Percentiles rank a stretch among this genome's conserved stretches.
phyloP scores from a whole-genome alignment of 2,329 filamentous ascomycete genomes.

The Trichoderma sp. region DNA sequence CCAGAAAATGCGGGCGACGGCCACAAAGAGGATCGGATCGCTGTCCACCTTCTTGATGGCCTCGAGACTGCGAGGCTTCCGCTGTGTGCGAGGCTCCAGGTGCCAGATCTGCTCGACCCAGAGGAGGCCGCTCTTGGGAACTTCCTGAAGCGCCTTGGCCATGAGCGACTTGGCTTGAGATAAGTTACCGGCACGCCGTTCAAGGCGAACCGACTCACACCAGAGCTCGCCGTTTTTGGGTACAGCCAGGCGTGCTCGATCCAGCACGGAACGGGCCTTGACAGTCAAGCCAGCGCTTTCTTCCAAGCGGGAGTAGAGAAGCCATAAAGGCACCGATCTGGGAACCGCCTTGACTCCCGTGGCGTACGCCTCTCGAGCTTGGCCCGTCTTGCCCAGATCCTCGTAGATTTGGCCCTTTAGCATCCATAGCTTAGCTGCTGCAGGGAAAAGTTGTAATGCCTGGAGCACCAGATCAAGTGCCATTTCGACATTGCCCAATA shows the following conservation, averaged over 20 bases:
- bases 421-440: slow-evolving; percentile 90
- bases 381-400: slow-evolving; percentile 69
- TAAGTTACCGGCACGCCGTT: slow-evolving; percentile 80
- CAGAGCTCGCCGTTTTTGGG: slow-evolving; percentile 83
- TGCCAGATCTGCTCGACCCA: slow-evolving; percentile 97
- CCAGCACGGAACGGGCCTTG: slow-evolving; percentile 90
- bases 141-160: slow-evolving; percentile 89
- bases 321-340: slow-evolving; percentile 81
- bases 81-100: slow-evolving; percentile 84
- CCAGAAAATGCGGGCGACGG: slow-evolving; percentile 95
- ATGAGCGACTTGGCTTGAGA: slow-evolving; percentile 86
- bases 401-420: slow-evolving; percentile 99
- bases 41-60: slow-evolving; percentile 97
- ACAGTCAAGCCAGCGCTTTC: slow-evolving; percentile 79
- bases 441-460: slow-evolving; percentile 81
- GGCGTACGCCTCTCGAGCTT: slow-evolving; percentile 85
- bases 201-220: slow-evolving; percentile 90
- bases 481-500: slow-evolving; percentile 72
- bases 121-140: slow-evolving; percentile 79
- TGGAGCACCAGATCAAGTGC: slow-evolving; percentile 86
- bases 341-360: slow-evolving; percentile 85
- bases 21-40: slow-evolving; percentile 83
- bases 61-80: slow-evolving; percentile 86
- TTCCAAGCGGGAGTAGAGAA: slow-evolving; percentile 84
- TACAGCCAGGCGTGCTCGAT: slow-evolving; percentile 82